Evolutionary conservation across 306 rosid genomes (phyloP).

Genomic region (Cicer arietinum): DNA sequence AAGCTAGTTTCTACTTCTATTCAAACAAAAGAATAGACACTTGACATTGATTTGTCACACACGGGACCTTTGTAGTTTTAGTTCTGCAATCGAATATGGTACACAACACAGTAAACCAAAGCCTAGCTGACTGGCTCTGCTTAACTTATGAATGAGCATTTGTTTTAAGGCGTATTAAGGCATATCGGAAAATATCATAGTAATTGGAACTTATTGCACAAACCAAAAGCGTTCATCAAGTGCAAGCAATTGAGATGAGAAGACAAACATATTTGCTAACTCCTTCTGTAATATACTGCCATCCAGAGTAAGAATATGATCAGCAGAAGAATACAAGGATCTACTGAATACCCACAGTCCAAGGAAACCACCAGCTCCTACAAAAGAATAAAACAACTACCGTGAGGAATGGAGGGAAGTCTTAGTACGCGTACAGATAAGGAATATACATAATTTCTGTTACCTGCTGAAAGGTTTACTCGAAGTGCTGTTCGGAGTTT

Average conservation of each 20-base stretch:
- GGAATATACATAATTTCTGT: constrained; percentile 34
- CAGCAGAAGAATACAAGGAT: constrained; percentile 55
- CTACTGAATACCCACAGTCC: constrained; percentile 58
- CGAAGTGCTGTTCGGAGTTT: constrained; percentile 51
- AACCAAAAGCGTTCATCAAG: constrained; percentile 31
- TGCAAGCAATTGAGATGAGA: constrained; percentile 34
- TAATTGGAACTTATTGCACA: constrained; percentile 32
- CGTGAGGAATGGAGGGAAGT: constrained; percentile 23
- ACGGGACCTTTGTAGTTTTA: neutral
- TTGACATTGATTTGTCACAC: constrained; percentile 23
- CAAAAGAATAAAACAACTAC: constrained; percentile 46
- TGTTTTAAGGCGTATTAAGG: constrained; percentile 24
- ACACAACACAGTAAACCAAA: neutral
- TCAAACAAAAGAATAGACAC: constrained; percentile 10
- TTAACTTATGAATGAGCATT: neutral
- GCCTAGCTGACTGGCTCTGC: constrained; percentile 28
- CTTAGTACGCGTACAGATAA: constrained; percentile 22
- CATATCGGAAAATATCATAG: constrained; percentile 9
- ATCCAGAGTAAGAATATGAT: constrained; percentile 68
- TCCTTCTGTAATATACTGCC: constrained; percentile 81
- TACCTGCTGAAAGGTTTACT: constrained; percentile 58
- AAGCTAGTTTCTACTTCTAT: constrained; percentile 22
- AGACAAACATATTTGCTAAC: constrained; percentile 74
- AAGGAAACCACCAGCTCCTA: constrained; percentile 61
- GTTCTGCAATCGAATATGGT: neutral